A percentile compares a stretch with the other conserved stretches of the same genome.
phyloP scores from a whole-genome alignment of 495 filamentous ascomycete genomes.

The Penicillium longicatenatum region DNA sequence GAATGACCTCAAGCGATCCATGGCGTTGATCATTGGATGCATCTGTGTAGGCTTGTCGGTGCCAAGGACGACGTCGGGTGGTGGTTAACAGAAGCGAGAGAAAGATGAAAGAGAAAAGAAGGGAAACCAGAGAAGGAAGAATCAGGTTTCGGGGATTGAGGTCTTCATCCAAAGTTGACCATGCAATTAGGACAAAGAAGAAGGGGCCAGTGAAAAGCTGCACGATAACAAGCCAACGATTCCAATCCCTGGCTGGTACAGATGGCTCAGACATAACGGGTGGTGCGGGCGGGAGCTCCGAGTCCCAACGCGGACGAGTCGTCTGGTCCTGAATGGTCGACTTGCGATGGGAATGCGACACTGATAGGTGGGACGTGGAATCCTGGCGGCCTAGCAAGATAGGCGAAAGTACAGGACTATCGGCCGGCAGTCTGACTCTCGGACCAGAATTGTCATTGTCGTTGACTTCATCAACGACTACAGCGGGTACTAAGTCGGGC shows the following conservation, averaged over 20 bases:
- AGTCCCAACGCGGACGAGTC: constrained; percentile 40
- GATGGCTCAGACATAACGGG: constrained; percentile 25
- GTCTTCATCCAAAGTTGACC: constrained; percentile 66
- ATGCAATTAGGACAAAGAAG: constrained; percentile 75
- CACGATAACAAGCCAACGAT: constrained; percentile 81
- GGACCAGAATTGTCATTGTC: constrained; percentile 29
- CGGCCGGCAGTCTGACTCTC: constrained; percentile 42
- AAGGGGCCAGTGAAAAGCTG: constrained; percentile 88
- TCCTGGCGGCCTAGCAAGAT: constrained; percentile 16
- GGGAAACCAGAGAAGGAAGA: constrained; percentile 63
- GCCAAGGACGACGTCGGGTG: constrained; percentile 46
- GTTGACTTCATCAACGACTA: constrained; percentile 37
- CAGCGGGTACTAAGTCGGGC: constrained; percentile 37
- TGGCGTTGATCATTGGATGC: background rate
- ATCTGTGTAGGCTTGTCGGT: constrained; percentile 1
- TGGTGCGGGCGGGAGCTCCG: constrained; percentile 39
- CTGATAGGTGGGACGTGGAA: constrained; percentile 10
- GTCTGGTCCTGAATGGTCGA: constrained; percentile 15
- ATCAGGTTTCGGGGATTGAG: constrained; percentile 55
- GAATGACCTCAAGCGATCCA: constrained; percentile 6
- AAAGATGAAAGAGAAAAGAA: constrained; percentile 67
- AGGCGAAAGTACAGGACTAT: constrained; percentile 41
- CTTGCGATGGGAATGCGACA: constrained; percentile 19
- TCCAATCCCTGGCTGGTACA: constrained; percentile 63
- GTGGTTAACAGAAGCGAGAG: constrained; percentile 63